Base-by-base conservation (phyloP, 352 stramenopile species). In the Peronospora belbahrii region DNA sequence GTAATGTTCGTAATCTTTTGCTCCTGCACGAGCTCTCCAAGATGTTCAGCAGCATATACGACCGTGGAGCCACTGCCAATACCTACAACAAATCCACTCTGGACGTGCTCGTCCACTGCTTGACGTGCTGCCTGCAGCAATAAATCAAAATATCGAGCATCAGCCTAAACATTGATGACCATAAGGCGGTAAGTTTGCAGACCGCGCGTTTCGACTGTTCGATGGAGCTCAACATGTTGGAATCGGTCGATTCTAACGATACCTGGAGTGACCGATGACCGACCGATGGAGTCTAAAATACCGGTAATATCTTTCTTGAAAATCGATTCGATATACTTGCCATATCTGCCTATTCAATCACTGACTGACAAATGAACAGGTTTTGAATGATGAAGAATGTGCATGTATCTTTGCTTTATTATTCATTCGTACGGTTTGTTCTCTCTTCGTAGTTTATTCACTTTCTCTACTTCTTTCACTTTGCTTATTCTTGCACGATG, bases 21-120 rank as follows among this genome's bases (percentile, higher is more conserved):
- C 42, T 85, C 84, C 42, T 88, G 88, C 22, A 98, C 81, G 50
- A 92, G 70, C 65, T 98, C 72, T 8, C 95, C 96, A 11, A 99
- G 81, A 14, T 95, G 77, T 68, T 98, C 95, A 23, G 97, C 95
- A 27, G 94, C 96, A 69, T 97, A 98, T 44, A 98, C 96, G 25
- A 97, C 95, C 10, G 96, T 99, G 36, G 94, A 98, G 51, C 96
- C 96, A 48, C 94, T 98, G 65, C 96, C 96, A 31, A 99, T 81
- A 32, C 96, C 96, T 47, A 99, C 94, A 27, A 98, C 76, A 85
- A 98, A 97, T 25, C 95, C 95, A 60, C 85, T 89, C 32, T 72
- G 62, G 14, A 97, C 85, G 60, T 91, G 96, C 60, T 97, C 90
- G 56, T 97, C 89, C 48, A 97, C 84, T 11, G 88, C 85, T 43